These are phyloP conservation scores for Fusarium guadeloupense DNA, from an alignment of 2,329 filamentous ascomycete species.

Conservation along the genomic window DNA sequence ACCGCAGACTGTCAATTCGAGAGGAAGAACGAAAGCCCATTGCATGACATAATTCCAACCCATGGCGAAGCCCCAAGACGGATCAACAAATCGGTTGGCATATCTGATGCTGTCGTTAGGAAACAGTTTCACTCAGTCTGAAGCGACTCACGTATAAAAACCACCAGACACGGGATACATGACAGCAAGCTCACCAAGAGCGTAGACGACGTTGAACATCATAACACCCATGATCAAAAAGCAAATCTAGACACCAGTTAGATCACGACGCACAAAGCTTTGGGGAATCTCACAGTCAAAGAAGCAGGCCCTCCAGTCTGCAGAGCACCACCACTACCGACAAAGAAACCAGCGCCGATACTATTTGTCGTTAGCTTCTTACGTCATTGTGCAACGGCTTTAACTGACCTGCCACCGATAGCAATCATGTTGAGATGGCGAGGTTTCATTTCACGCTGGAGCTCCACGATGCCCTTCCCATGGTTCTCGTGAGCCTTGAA, in stretches of 20 bases:
- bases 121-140: rapidly evolving
- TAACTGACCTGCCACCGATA: slow-evolving; percentile 41
- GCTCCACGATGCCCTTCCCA: slow-evolving; percentile 32
- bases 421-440: slow-evolving; percentile 44
- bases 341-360: slow-evolving; percentile 71
- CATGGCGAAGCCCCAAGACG: slow-evolving; percentile 57
- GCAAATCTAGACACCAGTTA: too few relatives aligned
- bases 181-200: slow-evolving; percentile 62
- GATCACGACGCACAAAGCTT: too few relatives aligned
- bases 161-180: slow-evolving; percentile 60
- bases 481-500: slow-evolving; percentile 38
- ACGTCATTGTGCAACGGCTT: not conserved
- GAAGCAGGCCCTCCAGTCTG: slow-evolving; percentile 48
- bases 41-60: slow-evolving; percentile 60
- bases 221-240: slow-evolving; percentile 67
- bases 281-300: too few relatives aligned
- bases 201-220: slow-evolving; percentile 70
- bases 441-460: slow-evolving; percentile 41
- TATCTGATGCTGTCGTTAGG: slow-evolving; percentile 46
- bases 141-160: slow-evolving; percentile 57
- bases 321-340: slow-evolving; percentile 62
- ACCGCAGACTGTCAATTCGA: slow-evolving; percentile 60
- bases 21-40: slow-evolving; percentile 57
- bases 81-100: slow-evolving; percentile 65
- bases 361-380: slow-evolving; percentile 9